A percentile compares a stretch with the other conserved stretches of the same genome.
phyloP scores from a whole-genome alignment of 2,329 filamentous ascomycete genomes.

The Neodidymelliopsis sp. region DNA sequence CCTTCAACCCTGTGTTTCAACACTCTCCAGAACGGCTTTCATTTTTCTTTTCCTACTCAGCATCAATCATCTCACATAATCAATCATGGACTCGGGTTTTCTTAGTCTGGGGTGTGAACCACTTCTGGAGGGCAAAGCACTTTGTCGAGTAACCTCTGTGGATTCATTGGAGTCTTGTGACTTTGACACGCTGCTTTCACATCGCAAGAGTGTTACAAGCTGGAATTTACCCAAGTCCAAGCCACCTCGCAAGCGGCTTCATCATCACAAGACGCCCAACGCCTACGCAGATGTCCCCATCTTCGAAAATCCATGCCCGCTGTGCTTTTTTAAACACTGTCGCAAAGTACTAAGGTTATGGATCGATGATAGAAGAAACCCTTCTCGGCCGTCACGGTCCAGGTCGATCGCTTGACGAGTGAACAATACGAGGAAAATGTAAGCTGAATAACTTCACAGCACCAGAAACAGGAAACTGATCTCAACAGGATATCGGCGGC shows the following conservation, averaged over 20 bases:
- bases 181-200: slow-evolving; percentile 7
- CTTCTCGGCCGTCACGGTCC: slow-evolving; percentile 91
- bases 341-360: slow-evolving; percentile 36
- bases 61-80: not conserved
- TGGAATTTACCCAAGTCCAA: slow-evolving; percentile 4
- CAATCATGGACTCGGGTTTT: slow-evolving; percentile 24
- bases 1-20: slow-evolving; percentile 3
- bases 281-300: slow-evolving; percentile 35
- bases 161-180: slow-evolving; percentile 14
- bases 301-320: slow-evolving; percentile 38
- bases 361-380: slow-evolving; percentile 65
- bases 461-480: not conserved
- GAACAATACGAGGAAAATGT: slow-evolving; percentile 86
- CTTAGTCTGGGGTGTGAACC: slow-evolving; percentile 17
- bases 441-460: not conserved
- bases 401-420: slow-evolving; percentile 87
- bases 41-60: not conserved
- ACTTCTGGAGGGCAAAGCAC: slow-evolving; percentile 18
- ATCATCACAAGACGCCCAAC: slow-evolving; percentile 34
- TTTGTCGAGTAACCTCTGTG: slow-evolving; percentile 24
- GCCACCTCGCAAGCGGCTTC: slow-evolving; percentile 25
- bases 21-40: not conserved
- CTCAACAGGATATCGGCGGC: slow-evolving; percentile 70
- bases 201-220: slow-evolving; percentile 7
- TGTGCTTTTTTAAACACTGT: slow-evolving; percentile 37